Evolutionary conservation across 2,329 filamentous ascomycete species (phyloP), one percentile per base, ranked within the genome.

Genomic region (Didymella exigua): DNA sequence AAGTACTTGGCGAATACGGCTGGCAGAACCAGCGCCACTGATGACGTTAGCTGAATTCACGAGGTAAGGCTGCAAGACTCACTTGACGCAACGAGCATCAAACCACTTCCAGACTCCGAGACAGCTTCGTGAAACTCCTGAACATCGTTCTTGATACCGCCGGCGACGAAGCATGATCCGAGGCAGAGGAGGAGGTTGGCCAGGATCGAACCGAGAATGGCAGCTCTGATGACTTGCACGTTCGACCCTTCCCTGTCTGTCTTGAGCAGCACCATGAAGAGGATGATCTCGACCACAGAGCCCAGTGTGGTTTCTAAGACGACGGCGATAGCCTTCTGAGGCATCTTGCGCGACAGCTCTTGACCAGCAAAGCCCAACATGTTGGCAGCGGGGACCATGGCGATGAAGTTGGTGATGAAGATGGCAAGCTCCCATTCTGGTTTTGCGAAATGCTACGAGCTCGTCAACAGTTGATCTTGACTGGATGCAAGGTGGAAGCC

Each of bases 161-260:
- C 90, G 19, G 86, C 83, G 58, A 93, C 85, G 78, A 96, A 96
- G 72, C 90, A 95, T 47, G 88, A 69, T 0, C 91, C 91, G 23
- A 96, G 76, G 63, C 91, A 96, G 1, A 96, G 80, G 38, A 96
- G 77, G 76, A 95, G 83, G 27, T 91, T 96, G 11, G 91, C 90
- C 29, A 96, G 75, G 38, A 96, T 89, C 0, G 90, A 93, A 30
- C 91, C 91, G 0, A 96, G 77, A 50, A 96, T 93, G 23, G 91
- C 91, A 48, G 90, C 90, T 69, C 91, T 86, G 64, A 96, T 90
- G 63, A 95, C 89, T n/a, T 82, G 80, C 56, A 88, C 69, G n/a
- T 77, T 77, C 10, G 72, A 65, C 18, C 74, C 67, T 19, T 60
- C 59, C 4, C 48, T 42, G n/a, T 66, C 72, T 79, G 77, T 81